Percentiles rank a stretch among this genome's conserved stretches.
phyloP scores from a whole-genome alignment of 2,329 filamentous ascomycete genomes.

The Penicillium sclerotigenum region DNA sequence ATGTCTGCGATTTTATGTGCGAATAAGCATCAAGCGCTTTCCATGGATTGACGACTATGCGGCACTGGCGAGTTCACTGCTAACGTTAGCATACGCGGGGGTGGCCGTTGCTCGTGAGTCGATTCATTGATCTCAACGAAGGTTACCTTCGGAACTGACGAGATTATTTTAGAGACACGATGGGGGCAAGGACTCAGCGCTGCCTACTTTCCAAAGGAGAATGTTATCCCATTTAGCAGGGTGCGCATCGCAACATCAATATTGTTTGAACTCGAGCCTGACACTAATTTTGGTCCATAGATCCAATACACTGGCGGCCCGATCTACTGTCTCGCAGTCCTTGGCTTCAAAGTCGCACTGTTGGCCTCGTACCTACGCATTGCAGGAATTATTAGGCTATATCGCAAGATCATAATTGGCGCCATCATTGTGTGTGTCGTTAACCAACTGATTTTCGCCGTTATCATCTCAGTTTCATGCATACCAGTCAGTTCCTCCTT shows the following conservation, averaged over 20 bases:
- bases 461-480: conserved; percentile 28
- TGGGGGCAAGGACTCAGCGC: conserved; percentile 25
- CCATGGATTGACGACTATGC: conserved; percentile 30
- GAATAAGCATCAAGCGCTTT: conserved; percentile 17
- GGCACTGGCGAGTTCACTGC: conserved; percentile 20
- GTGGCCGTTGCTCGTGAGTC: conserved; percentile 23
- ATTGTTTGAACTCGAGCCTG: neutral
- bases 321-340: conserved; percentile 31
- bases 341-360: conserved; percentile 50
- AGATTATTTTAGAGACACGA: conserved; percentile 22
- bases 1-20: conserved; percentile 25
- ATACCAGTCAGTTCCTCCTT: conserved; percentile 19
- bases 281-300: conserved; percentile 7
- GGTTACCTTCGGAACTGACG: neutral
- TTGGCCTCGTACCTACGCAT: conserved; percentile 49
- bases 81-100: conserved; percentile 18
- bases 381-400: conserved; percentile 38
- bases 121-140: neutral
- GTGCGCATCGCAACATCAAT: conserved; percentile 4
- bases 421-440: conserved; percentile 37
- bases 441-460: conserved; percentile 40
- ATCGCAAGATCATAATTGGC: conserved; percentile 34
- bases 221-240: conserved; percentile 28
- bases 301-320: conserved; percentile 31
- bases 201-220: conserved; percentile 22